Conservation (phyloP, 495 filamentous ascomycete genomes). For the Neurospora pannonica region DNA sequence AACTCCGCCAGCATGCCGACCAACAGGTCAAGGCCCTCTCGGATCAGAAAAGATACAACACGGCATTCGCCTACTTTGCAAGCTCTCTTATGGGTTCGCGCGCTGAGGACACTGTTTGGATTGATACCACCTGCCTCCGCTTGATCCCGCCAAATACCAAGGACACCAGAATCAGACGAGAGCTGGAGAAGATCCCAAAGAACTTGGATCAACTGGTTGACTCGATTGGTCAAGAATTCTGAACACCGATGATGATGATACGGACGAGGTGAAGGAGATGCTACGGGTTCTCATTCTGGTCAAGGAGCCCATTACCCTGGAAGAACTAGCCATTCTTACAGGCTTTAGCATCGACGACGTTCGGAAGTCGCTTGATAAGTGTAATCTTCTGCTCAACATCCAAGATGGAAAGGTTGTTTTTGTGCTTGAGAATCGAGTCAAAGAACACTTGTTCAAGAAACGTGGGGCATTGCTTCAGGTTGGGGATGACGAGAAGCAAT, state of each 20-base stretch:
- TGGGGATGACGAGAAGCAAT: slow-evolving; percentile 24
- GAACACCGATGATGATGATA: slow-evolving; percentile 12
- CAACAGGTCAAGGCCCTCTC: slow-evolving; percentile 12
- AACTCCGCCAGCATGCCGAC: background rate
- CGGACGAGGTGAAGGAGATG: slow-evolving; percentile 25
- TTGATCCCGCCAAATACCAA: slow-evolving; percentile 18
- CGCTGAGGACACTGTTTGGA: slow-evolving; percentile 27
- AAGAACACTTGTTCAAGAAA: slow-evolving; percentile 1
- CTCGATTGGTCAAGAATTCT: slow-evolving; percentile 21
- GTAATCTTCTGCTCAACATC: slow-evolving; percentile 22
- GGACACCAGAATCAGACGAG: slow-evolving; percentile 16
- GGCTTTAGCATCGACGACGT: slow-evolving; percentile 18
- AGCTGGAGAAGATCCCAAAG: slow-evolving; percentile 23
- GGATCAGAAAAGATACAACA: slow-evolving; percentile 24
- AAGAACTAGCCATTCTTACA: slow-evolving; percentile 20
- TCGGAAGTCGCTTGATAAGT: slow-evolving; percentile 15
- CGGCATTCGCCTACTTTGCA: slow-evolving; percentile 24
- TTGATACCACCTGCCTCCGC: slow-evolving; percentile 25
- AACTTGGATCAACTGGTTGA: slow-evolving; percentile 20
- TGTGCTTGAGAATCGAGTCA: background rate
- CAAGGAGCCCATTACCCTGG: slow-evolving; percentile 23
- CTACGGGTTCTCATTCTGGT: slow-evolving; percentile 23
- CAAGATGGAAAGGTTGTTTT: background rate
- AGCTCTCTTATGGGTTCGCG: slow-evolving; percentile 23
- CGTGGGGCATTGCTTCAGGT: slow-evolving; percentile 21